Percentiles rank a stretch among this genome's conserved stretches.
Evolutionary conservation across 169 alveolate genomes (phyloP).

Genomic region (Plasmodium chabaudi): DNA sequence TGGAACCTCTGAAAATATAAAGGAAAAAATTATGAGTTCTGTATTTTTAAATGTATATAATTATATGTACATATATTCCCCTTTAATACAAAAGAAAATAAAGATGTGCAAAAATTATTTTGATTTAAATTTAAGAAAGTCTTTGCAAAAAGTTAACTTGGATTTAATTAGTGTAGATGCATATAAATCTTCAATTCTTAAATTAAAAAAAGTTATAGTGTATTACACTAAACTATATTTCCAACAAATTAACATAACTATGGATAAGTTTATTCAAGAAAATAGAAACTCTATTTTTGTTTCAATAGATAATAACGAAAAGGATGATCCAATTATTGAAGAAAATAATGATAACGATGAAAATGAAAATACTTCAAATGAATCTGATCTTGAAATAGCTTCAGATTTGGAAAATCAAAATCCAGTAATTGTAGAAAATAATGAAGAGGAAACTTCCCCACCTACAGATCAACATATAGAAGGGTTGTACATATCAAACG

Average conservation of each 20-base stretch:
- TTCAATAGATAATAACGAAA: background rate
- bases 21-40: slow-evolving; percentile 62
- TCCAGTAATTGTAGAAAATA: background rate
- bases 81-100: slow-evolving; percentile 54
- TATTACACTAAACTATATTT: slow-evolving; percentile 61
- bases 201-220: slow-evolving; percentile 40
- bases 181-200: slow-evolving; percentile 39
- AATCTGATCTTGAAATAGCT: background rate
- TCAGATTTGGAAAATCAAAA: background rate
- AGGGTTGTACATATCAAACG: background rate
- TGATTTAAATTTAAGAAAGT: slow-evolving; percentile 57
- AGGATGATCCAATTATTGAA: background rate
- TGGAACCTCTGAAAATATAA: slow-evolving; percentile 23
- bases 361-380: background rate
- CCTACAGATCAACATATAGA: background rate
- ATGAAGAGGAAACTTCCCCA: background rate
- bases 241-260: slow-evolving; percentile 64
- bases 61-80: slow-evolving; percentile 65
- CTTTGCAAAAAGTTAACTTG: slow-evolving; percentile 43
- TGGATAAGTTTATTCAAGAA: slow-evolving; percentile 50
- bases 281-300: slow-evolving; percentile 17
- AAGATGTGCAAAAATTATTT: slow-evolving; percentile 41
- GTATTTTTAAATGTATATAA: slow-evolving; percentile 70
- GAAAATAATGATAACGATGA: background rate
- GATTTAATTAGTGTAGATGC: slow-evolving; percentile 66